Percentiles rank a stretch among this genome's conserved stretches.
phyloP scores from a whole-genome alignment of 805 yeast genomes.

The Vanderwaltozyma polyspora region DNA sequence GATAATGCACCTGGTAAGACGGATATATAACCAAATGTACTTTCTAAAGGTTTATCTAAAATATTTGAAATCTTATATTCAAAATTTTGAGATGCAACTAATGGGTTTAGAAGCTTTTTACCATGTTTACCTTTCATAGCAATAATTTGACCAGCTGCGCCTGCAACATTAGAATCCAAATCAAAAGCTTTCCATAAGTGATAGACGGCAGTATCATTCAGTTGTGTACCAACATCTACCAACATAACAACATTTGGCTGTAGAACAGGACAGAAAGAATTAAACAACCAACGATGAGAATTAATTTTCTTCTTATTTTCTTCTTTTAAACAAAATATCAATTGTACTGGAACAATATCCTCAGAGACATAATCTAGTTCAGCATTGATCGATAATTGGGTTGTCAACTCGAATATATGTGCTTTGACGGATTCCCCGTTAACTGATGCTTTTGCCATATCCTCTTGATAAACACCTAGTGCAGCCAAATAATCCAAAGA shows the following conservation, averaged over 20 bases:
- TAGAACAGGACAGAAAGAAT: slow-evolving; percentile 83
- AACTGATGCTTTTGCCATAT: slow-evolving; percentile 89
- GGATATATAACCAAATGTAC: slow-evolving; percentile 82
- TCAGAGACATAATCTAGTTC: slow-evolving; percentile 83
- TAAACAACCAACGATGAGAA: slow-evolving; percentile 95
- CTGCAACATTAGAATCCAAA: slow-evolving; percentile 91
- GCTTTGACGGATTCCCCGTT: slow-evolving; percentile 87
- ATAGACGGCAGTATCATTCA: slow-evolving; percentile 79
- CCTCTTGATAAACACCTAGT: slow-evolving; percentile 94
- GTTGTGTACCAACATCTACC: slow-evolving; percentile 95
- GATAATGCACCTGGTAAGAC: slow-evolving; percentile 95
- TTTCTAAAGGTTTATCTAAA: slow-evolving; percentile 87
- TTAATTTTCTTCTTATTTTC: slow-evolving; percentile 86
- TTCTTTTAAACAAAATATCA: slow-evolving; percentile 86
- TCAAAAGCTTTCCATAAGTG: slow-evolving; percentile 97
- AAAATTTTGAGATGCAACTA: slow-evolving; percentile 92
- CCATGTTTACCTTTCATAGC: slow-evolving; percentile 91
- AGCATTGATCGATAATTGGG: slow-evolving; percentile 87
- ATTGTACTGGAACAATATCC: slow-evolving; percentile 89
- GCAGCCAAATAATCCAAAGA: slow-evolving; percentile 84
- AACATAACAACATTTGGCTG: slow-evolving; percentile 85
- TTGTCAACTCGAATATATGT: slow-evolving; percentile 90
- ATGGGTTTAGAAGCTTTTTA: slow-evolving; percentile 69
- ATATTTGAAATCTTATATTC: slow-evolving; percentile 97
- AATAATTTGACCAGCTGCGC: slow-evolving; percentile 96